A percentile compares a stretch with the other conserved stretches of the same genome.
Evolutionary conservation across 352 stramenopile species (phyloP).

Genomic region (Phytophthora niederhauseri): DNA sequence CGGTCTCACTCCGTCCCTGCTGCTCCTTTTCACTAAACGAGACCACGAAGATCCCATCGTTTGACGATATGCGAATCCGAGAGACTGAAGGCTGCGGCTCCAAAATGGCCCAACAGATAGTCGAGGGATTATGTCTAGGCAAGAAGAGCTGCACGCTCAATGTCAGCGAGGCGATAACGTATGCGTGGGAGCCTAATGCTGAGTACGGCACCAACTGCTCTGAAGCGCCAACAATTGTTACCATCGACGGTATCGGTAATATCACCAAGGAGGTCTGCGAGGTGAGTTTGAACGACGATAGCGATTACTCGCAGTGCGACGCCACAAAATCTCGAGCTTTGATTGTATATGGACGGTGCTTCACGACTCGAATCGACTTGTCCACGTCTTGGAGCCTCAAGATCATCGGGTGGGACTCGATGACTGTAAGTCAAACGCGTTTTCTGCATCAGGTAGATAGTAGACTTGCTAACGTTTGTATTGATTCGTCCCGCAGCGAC

Average conservation of each 20-base stretch:
- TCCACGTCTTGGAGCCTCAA: slow-evolving; percentile 74
- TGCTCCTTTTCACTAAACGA: slow-evolving; percentile 54
- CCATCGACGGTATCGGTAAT: slow-evolving; percentile 37
- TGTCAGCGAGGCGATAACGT: slow-evolving; percentile 60
- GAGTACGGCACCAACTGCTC: slow-evolving; percentile 50
- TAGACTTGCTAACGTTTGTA: background rate
- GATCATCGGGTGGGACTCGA: slow-evolving; percentile 82
- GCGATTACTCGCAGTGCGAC: slow-evolving; percentile 61
- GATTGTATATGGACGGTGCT: slow-evolving; percentile 77
- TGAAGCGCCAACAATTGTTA: slow-evolving; percentile 20
- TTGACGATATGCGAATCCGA: slow-evolving; percentile 64
- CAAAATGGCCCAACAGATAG: slow-evolving; percentile 59
- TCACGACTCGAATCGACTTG: slow-evolving; percentile 79
- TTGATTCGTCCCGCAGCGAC: slow-evolving; percentile 41
- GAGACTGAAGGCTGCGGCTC: slow-evolving; percentile 49
- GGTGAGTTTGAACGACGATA: slow-evolving; percentile 54
- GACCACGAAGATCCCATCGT: slow-evolving; percentile 40
- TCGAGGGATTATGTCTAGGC: slow-evolving; percentile 72
- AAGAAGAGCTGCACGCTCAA: slow-evolving; percentile 71
- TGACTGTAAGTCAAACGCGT: slow-evolving; percentile 49
- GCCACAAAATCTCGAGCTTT: slow-evolving; percentile 43
- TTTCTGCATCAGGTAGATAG: background rate
- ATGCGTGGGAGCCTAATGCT: slow-evolving; percentile 62
- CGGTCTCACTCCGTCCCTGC: slow-evolving; percentile 66
- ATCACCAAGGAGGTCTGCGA: slow-evolving; percentile 40